Evolutionary conservation across 768 basidiomycete genomes (phyloP).

Genomic region (Pleurotus cornucopiae): DNA sequence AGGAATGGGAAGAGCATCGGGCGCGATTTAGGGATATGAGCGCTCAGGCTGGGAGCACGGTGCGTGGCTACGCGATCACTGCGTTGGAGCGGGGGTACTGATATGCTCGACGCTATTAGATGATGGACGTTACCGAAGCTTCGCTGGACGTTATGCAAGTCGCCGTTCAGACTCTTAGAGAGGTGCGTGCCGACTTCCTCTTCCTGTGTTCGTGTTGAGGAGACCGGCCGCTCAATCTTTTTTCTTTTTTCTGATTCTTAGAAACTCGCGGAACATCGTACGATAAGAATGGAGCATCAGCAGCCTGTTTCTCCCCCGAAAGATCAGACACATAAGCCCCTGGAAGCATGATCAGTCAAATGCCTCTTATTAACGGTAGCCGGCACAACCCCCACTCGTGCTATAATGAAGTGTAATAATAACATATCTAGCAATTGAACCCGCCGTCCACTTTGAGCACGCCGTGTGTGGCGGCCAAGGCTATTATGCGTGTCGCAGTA

Average conservation of each 20-base stretch:
- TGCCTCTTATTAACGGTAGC: too few relatives aligned
- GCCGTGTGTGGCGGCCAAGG: background rate
- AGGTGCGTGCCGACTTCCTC: background rate
- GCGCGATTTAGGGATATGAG: slow-evolving; percentile 7
- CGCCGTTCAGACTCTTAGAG: slow-evolving; percentile 1
- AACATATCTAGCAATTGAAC: background rate
- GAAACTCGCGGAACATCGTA: background rate
- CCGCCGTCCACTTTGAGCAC: background rate
- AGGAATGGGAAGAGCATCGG: slow-evolving; percentile 1
- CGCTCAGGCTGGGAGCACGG: background rate
- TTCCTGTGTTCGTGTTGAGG: too few relatives aligned
- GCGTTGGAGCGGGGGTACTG: background rate
- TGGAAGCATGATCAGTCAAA: too few relatives aligned
- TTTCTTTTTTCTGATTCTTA: background rate
- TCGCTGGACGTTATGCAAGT: slow-evolving; percentile 3
- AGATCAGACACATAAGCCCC: too few relatives aligned
- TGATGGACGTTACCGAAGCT: slow-evolving; percentile 1
- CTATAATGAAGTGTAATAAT: too few relatives aligned
- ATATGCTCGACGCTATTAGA: background rate
- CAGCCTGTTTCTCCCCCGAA: background rate
- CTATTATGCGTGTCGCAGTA: background rate
- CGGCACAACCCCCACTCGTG: too few relatives aligned
- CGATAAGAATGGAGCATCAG: background rate
- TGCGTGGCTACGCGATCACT: background rate
- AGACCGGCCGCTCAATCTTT: too few relatives aligned